phyloP scores from a whole-genome alignment of 768 basidiomycete genomes.

The Kwoniella dejecticola region DNA sequence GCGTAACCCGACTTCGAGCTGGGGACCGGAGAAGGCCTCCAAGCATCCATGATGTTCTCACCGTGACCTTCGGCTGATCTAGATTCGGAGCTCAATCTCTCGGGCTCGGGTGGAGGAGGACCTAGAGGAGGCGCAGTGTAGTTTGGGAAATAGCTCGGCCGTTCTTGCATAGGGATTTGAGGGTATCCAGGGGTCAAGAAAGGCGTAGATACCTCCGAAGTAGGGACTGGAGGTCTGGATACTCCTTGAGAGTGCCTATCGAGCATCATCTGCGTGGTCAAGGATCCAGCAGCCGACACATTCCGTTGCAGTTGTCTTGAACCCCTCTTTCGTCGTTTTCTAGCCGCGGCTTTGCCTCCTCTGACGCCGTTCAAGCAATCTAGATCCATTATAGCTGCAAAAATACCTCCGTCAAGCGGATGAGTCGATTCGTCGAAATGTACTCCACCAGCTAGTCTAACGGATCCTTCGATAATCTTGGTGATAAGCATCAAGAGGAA shows the following conservation, averaged over 20 bases:
- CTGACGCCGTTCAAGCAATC: conserved; percentile 70
- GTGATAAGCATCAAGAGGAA: conserved; percentile 76
- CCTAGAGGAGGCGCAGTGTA: conserved; percentile 34
- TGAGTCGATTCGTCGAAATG: conserved; percentile 83
- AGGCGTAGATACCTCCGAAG: conserved; percentile 27
- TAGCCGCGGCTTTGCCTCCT: conserved; percentile 57
- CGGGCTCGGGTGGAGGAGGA: conserved; percentile 27
- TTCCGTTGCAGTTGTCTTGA: conserved; percentile 47
- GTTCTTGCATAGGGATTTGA: conserved; percentile 7
- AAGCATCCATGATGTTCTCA: conserved; percentile 92
- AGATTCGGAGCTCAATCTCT: conserved; percentile 32
- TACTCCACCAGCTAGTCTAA: conserved; percentile 73
- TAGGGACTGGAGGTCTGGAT: conserved; percentile 12
- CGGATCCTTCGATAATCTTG: conserved; percentile 80
- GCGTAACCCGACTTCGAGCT: conserved; percentile 12
- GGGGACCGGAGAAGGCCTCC: conserved; percentile 57
- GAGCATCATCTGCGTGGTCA: conserved; percentile 56
- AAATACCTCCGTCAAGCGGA: conserved; percentile 78
- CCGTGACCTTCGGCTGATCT: conserved; percentile 71
- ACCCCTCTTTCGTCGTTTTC: conserved; percentile 40
- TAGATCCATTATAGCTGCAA: conserved; percentile 68
- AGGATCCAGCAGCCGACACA: conserved; percentile 42
- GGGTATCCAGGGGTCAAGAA: conserved; percentile 29
- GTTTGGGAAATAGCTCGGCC: conserved; percentile 30
- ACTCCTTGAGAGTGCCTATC: conserved; percentile 50